These are phyloP conservation scores for Rutstroemia sp. DNA, from an alignment of 2,329 filamentous ascomycete species.

Conservation along the genomic window DNA sequence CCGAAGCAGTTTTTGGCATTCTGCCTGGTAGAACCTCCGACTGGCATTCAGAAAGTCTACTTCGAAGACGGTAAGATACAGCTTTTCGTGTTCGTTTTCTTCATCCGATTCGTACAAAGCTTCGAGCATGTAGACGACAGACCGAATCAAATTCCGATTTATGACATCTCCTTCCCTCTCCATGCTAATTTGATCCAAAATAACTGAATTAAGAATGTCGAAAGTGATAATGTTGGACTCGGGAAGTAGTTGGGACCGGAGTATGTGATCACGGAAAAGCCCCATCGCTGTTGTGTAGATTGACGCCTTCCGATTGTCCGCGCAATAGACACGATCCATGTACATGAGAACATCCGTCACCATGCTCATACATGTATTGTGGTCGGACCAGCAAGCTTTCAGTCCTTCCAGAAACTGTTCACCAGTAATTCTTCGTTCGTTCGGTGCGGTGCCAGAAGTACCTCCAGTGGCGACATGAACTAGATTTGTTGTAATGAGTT, in stretches of 20 bases:
- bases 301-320: slow-evolving; percentile 64
- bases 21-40: slow-evolving; percentile 63
- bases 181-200: slow-evolving; percentile 87
- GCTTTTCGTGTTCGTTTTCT: slow-evolving; percentile 69
- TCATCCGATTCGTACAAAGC: slow-evolving; percentile 74
- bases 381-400: slow-evolving; percentile 76
- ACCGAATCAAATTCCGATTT: slow-evolving; percentile 72
- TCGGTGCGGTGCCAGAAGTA: slow-evolving; percentile 52
- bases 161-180: slow-evolving; percentile 86
- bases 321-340: slow-evolving; percentile 78
- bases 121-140: slow-evolving; percentile 84
- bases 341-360: slow-evolving; percentile 96
- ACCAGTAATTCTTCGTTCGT: slow-evolving; percentile 71
- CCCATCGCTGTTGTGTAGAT: slow-evolving; percentile 83
- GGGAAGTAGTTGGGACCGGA: slow-evolving; percentile 50
- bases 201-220: slow-evolving; percentile 69
- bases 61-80: slow-evolving; percentile 83
- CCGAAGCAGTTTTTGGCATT: slow-evolving; percentile 67
- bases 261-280: slow-evolving; percentile 79
- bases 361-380: slow-evolving; percentile 94
- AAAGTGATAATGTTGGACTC: slow-evolving; percentile 48
- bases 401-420: slow-evolving; percentile 75
- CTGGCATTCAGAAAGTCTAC: slow-evolving; percentile 67
- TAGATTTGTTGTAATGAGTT: slow-evolving; percentile 63
- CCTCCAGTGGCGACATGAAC: slow-evolving; percentile 52